phyloP scores from a whole-genome alignment of 768 basidiomycete species.

The Lentinula sp. region DNA sequence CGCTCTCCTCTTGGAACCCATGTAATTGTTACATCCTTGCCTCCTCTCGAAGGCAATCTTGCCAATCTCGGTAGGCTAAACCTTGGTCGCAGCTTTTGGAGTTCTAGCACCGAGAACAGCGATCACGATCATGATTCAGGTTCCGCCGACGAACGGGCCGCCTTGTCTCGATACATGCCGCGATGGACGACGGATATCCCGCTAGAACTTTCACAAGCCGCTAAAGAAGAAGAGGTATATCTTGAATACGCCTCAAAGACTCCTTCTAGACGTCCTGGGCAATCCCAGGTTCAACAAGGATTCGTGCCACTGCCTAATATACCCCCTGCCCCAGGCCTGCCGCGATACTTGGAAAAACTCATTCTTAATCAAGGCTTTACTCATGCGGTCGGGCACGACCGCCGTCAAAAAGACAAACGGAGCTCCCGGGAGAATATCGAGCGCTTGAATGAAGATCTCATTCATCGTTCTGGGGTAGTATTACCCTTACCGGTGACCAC shows the following conservation, averaged over 20 bases:
- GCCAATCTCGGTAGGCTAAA: neutral
- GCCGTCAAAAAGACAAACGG: constrained; percentile 17
- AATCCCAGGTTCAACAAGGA: constrained; percentile 17
- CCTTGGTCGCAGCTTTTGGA: constrained; percentile 2
- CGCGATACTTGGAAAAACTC: constrained; percentile 89
- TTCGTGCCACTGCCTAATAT: constrained; percentile 68
- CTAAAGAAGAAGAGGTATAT: constrained; percentile 78
- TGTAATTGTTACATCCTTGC: neutral
- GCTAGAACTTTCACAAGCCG: constrained; percentile 69
- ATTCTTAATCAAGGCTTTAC: constrained; percentile 57
- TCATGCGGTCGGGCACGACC: neutral
- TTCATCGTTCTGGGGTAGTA: neutral
- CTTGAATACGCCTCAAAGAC: constrained; percentile 28
- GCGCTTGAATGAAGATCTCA: neutral
- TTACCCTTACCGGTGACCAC: constrained; percentile 10
- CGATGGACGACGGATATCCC: constrained; percentile 82
- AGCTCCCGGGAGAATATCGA: constrained; percentile 21
- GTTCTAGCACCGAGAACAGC: neutral
- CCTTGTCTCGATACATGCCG: neutral
- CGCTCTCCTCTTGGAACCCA: neutral
- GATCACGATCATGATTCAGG: neutral
- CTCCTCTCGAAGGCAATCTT: neutral
- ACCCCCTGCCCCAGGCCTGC: constrained; percentile 82
- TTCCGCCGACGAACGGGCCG: neutral
- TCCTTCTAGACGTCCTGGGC: constrained; percentile 14